A percentile compares a stretch with the other conserved stretches of the same genome.
Conservation (phyloP, 108 stramenopile genomes). For the Parmales sp. region DNA sequence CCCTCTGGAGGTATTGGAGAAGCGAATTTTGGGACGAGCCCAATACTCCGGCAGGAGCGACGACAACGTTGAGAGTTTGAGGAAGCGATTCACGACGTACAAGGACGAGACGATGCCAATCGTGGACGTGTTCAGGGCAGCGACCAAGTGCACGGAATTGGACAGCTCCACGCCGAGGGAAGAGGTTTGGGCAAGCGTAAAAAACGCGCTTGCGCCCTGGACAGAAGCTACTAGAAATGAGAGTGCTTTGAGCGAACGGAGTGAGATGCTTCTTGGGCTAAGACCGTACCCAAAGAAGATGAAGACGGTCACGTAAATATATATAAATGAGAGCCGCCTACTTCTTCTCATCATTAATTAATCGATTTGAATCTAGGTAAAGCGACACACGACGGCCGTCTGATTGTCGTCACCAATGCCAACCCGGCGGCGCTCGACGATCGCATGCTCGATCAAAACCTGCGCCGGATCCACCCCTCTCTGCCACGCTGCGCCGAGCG, state of each 20-base stretch:
- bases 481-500: too few species aligned
- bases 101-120: constrained; percentile 58
- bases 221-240: background rate
- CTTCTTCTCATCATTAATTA: too few species aligned
- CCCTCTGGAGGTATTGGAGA: constrained; percentile 46
- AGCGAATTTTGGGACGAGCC: constrained; percentile 67
- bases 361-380: too few species aligned
- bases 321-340: too few species aligned
- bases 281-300: background rate
- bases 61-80: constrained; percentile 44
- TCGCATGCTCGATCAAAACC: too few species aligned
- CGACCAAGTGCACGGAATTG: too few species aligned
- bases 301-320: too few species aligned
- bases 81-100: constrained; percentile 47
- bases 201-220: background rate
- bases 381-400: too few species aligned
- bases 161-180: background rate
- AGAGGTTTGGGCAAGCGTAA: background rate
- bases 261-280: background rate
- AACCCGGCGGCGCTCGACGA: too few species aligned
- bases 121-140: too few species aligned
- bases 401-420: too few species aligned
- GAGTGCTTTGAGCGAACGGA: background rate
- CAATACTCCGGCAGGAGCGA: constrained; percentile 79
- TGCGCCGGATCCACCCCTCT: too few species aligned